Base-by-base conservation (phyloP, 2,329 filamentous ascomycete species). In the Pseudogymnoascus destructans region DNA sequence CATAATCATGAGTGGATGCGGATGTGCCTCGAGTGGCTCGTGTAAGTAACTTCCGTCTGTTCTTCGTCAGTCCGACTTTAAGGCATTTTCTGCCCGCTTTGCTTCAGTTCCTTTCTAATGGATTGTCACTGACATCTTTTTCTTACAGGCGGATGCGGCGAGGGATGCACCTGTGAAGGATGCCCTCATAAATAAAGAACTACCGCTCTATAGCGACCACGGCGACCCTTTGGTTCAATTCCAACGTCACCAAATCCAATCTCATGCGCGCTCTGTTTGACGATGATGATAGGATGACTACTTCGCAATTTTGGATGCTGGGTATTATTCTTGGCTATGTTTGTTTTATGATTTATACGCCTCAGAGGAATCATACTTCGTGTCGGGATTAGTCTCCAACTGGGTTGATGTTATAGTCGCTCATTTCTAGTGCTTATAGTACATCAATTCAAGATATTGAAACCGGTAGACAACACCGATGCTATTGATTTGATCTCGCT, bases 1-100 rank as follows among this genome's bases (percentile, higher is more conserved):
- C n/a, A 17, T 52, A 30, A 52, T 52, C 46, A 52, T 52, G 46
- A 5, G n/a, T 30, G 46, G 46, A 52, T 52, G 46, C 46, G 46
- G 46, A 52, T 52, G 46, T 19, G 46, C 25, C 17, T 2, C 8
- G n/a, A 13, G 2, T 3, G 25, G 25, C 5, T 11, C 25, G n/a
- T 52, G 46, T 52, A 52, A 17, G 46, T 52, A 30, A 30, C 10
- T 17, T 52, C 46, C 7, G 5, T 7, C 25, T 5, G 9, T 4
- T 11, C n/a, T 52, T 52, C 15, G 9, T 19, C 46, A 3, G n/a
- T 30, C 2, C 9, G 42, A 30, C 42, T 17, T 27, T 8, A 30
- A 17, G 42, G 4, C 23, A 11, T 52, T 27, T 9, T 27, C 21
- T 49, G 3, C n/a, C 10, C 13, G 21, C n/a, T 49, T 49, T 49